A percentile compares a stretch with the other conserved stretches of the same genome.
Conservation (phyloP, 225 moss, liverwort and hornwort genomes). For the Sphagnum tenellum region DNA sequence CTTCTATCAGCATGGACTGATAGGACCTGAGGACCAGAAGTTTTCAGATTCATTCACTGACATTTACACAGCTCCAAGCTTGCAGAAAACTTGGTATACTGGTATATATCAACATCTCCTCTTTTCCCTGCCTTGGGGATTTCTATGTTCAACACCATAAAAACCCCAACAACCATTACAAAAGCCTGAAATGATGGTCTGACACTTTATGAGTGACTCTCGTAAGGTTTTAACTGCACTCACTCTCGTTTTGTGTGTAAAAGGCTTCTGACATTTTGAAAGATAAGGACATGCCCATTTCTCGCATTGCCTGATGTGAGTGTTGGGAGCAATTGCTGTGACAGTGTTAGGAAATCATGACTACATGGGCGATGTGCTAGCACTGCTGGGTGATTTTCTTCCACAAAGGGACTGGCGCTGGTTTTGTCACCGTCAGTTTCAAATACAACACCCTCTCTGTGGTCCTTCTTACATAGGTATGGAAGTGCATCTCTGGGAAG, state of each 20-base stretch:
- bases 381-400: constrained; percentile 48
- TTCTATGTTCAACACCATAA: too few species aligned
- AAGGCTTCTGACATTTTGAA: constrained; percentile 49
- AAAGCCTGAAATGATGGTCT: too few species aligned
- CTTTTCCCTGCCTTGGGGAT: too few species aligned
- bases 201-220: too few species aligned
- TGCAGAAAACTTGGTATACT: constrained; percentile 71
- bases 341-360: constrained; percentile 80
- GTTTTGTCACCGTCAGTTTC: constrained; percentile 61
- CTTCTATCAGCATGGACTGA: constrained; percentile 59
- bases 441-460: constrained; percentile 50
- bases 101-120: constrained; percentile 14
- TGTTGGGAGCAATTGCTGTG: neutral
- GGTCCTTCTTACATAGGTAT: constrained; percentile 24
- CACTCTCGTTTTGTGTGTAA: too few species aligned
- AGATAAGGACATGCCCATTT: neutral
- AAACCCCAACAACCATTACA: too few species aligned
- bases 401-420: constrained; percentile 53
- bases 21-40: constrained; percentile 42
- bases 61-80: constrained; percentile 54
- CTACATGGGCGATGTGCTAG: constrained; percentile 61
- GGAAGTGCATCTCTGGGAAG: constrained; percentile 1
- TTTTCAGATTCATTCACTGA: constrained; percentile 58
- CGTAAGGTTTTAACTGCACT: too few species aligned
- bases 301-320: too few species aligned